Base-by-base conservation (phyloP, 768 basidiomycete genomes). In the Boletus vermiculosoides region DNA sequence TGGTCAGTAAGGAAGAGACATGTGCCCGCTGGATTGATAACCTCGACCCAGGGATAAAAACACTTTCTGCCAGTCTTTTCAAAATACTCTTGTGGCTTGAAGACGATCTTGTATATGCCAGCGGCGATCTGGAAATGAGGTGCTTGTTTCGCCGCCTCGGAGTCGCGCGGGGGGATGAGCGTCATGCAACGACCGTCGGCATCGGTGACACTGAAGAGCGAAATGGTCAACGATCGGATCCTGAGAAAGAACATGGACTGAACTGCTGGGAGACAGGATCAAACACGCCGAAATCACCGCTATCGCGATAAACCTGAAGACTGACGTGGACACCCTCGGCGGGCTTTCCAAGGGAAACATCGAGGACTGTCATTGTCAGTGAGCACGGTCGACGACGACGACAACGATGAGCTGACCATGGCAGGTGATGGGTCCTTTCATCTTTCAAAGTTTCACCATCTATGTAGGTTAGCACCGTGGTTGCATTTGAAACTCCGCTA, bases 1-100 rank as follows among this genome's bases (percentile, higher is more conserved):
- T 25, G 23, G 55, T 52, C 53, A 65, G 58, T 47, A 9, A 42
- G 45, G 30, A n/a, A n/a, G 48, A 44, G 6, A 51, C 3, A 18
- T 12, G 22, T 9, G 45, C 22, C 10, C 9, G 16, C 25, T 10
- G 13, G 5, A 15, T 31, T 8, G 63, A 77, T 54, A 63, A 93
- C 94, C 81, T 97, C 94, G 7, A 96, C 87, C 80, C 86, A 87
- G 4, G 94, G 94, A 74, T 94, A 96, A 67, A 97, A 96, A 7
- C 87, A 88, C 55, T 82, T 76, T 45, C 84, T 78, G 18, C 77
- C 80, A 0, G 79, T 81, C 25, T 63, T 72, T 37, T 87, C 83
- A 66, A 95, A 95, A 72, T 95, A 95, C 10, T 84, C 81, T 59
- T 87, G 86, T 2, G 90, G 91, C 68, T 85, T 82, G 78, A 97